Evolutionary conservation across 2,329 filamentous ascomycete species (phyloP).

Genomic region (Lecanoromycetidae sp.): DNA sequence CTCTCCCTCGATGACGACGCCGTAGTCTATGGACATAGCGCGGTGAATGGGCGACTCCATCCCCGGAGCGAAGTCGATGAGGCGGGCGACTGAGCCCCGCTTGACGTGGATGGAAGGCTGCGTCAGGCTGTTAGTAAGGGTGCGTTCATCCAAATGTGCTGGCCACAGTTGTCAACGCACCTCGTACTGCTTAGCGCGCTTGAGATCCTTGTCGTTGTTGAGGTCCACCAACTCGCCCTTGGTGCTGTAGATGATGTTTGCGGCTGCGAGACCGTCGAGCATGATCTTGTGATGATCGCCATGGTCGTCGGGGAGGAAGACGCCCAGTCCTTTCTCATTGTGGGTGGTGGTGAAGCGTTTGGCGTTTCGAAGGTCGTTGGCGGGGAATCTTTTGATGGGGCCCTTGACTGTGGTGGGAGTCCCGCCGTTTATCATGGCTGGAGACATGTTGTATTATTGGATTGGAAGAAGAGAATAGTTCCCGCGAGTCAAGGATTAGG

Average conservation of each 20-base stretch:
- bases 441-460: no score
- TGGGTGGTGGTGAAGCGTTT: conserved; percentile 31
- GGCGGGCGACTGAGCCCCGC: conserved; percentile 25
- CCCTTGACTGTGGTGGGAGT: no score
- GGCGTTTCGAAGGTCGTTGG: conserved; percentile 22
- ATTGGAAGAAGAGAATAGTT: no score
- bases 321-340: conserved; percentile 25
- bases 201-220: conserved; percentile 25
- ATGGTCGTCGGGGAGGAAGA: conserved; percentile 26
- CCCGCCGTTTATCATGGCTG: no score
- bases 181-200: not conserved
- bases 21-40: conserved; percentile 29
- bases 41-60: conserved; percentile 28
- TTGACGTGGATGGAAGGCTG: conserved; percentile 21
- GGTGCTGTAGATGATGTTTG: conserved; percentile 22
- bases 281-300: conserved; percentile 23
- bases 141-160: conserved; percentile 25
- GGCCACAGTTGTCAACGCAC: not conserved
- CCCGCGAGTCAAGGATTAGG: no score
- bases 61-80: conserved; percentile 27
- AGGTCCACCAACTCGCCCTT: conserved; percentile 22
- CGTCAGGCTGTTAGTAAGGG: conserved; percentile 25
- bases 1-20: conserved; percentile 28
- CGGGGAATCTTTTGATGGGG: not conserved
- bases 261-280: not conserved